Evolutionary conservation across 1,139 yeast genomes (phyloP).

Genomic region (Kazachstania sp.): DNA sequence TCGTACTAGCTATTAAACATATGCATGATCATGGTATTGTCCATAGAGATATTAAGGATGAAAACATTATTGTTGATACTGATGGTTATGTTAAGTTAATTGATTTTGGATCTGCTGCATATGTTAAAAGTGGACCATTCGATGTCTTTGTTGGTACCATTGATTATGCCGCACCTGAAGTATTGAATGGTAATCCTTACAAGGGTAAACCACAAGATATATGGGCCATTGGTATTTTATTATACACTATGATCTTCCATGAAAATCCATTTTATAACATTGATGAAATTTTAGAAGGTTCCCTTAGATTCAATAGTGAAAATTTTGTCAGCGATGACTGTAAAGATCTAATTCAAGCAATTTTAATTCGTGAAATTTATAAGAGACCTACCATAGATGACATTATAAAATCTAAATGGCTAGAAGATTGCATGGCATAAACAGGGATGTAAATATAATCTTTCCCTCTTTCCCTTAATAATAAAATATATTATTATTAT

Average conservation of each 20-base stretch:
- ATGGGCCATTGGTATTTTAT: conserved; percentile 89
- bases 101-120: conserved; percentile 94
- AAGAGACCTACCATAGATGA: conserved; percentile 67
- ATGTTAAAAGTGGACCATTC: conserved; percentile 83
- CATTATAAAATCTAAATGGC: conserved; percentile 63
- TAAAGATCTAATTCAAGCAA: conserved; percentile 49
- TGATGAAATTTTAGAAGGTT: conserved; percentile 90
- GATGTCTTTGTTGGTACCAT: conserved; percentile 96
- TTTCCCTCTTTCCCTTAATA: no score
- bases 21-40: conserved; percentile 80
- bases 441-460: neutral
- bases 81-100: conserved; percentile 71
- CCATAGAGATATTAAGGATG: conserved; percentile 93
- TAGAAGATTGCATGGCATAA: conserved; percentile 24
- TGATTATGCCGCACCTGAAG: conserved; percentile 97
- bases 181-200: conserved; percentile 76
- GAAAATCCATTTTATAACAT: conserved; percentile 94
- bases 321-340: conserved; percentile 45
- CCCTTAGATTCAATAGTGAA: conserved; percentile 56
- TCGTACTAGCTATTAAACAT: conserved; percentile 69
- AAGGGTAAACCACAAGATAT: conserved; percentile 92
- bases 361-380: conserved; percentile 55
- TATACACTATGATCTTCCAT: conserved; percentile 84
- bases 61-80: conserved; percentile 80
- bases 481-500: no score